Conservation (phyloP, 169 alveolate species). For the Plasmodium knowlesi region DNA sequence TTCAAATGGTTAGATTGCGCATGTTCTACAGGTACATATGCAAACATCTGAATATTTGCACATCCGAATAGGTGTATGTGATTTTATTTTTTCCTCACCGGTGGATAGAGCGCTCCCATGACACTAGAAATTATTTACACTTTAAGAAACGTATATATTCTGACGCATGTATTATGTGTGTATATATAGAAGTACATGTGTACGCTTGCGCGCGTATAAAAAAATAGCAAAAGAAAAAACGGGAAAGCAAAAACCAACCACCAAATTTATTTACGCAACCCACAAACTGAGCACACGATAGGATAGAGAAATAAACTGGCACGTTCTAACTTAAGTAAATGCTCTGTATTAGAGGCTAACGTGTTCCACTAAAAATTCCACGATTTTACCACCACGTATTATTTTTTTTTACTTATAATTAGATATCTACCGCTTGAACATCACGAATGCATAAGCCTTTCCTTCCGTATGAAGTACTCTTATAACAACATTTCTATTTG, state of each 20-base stretch:
- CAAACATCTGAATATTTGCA: neutral
- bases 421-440: neutral
- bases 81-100: neutral
- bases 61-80: neutral
- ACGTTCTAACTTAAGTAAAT: neutral
- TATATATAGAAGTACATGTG: neutral
- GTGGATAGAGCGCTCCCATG: neutral
- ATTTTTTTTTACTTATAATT: neutral
- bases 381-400: neutral
- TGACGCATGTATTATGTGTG: neutral
- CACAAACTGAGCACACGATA: neutral
- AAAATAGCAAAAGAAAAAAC: neutral
- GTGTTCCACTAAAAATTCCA: neutral
- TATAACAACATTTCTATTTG: neutral
- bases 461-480: neutral
- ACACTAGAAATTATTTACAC: neutral
- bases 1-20: neutral
- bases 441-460: neutral
- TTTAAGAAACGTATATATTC: neutral
- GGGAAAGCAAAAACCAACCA: neutral
- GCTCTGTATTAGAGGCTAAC: neutral
- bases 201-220: neutral
- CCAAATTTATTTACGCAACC: neutral
- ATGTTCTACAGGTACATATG: constrained; percentile 7
- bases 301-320: neutral